Evolutionary conservation across 2,329 filamentous ascomycete genomes (phyloP).

Genomic region (Cladophialophora carrionii): DNA sequence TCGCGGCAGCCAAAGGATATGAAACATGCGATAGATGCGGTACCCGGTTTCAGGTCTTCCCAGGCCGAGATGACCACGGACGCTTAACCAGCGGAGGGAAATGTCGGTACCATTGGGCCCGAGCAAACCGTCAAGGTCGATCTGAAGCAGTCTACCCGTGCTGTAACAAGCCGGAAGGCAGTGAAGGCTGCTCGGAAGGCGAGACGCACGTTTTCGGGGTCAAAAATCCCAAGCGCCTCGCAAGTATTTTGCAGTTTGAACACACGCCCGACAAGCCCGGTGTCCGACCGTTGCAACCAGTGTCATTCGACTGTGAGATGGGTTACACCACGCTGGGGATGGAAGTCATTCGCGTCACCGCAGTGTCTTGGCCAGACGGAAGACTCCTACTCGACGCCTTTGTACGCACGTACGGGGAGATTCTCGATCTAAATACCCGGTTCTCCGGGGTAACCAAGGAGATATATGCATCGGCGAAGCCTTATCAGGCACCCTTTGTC

Average conservation of each 20-base stretch:
- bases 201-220: slow-evolving; percentile 87
- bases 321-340: slow-evolving; percentile 86
- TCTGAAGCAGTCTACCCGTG: slow-evolving; percentile 71
- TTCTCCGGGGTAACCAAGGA: slow-evolving; percentile 85
- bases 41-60: slow-evolving; percentile 88
- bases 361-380: slow-evolving; percentile 81
- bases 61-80: slow-evolving; percentile 76
- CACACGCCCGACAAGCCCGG: slow-evolving; percentile 68
- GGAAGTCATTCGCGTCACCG: slow-evolving; percentile 87
- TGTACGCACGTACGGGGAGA: slow-evolving; percentile 78
- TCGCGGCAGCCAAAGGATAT: slow-evolving; percentile 71
- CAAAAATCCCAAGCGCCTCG: slow-evolving; percentile 73
- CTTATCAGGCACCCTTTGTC: slow-evolving; percentile 47
- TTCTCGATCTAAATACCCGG: slow-evolving; percentile 87
- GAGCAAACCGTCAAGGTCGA: slow-evolving; percentile 61
- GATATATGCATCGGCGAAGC: slow-evolving; percentile 70
- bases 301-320: slow-evolving; percentile 97
- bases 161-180: slow-evolving; percentile 74
- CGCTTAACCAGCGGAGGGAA: slow-evolving; percentile 73
- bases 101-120: slow-evolving; percentile 82
- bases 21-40: slow-evolving; percentile 88
- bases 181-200: slow-evolving; percentile 71
- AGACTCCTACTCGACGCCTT: slow-evolving; percentile 78
- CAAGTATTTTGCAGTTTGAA: slow-evolving; percentile 76
- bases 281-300: slow-evolving; percentile 39